Evolutionary conservation across 2,329 filamentous ascomycete genomes (phyloP).

Genomic region (Xylaria sp.): DNA sequence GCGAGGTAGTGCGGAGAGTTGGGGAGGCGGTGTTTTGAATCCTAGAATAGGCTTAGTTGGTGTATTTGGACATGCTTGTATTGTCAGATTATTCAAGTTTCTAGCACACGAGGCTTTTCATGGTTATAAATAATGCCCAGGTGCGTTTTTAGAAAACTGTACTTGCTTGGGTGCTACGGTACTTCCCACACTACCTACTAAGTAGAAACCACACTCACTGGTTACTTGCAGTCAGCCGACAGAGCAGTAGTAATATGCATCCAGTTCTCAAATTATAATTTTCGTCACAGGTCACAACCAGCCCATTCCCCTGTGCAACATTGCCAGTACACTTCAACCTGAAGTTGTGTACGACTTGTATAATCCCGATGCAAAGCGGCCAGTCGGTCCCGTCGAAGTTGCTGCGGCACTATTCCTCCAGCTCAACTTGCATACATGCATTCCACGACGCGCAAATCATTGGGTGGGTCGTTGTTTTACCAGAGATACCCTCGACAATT

Average conservation of each 20-base stretch:
- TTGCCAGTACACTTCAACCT: not conserved
- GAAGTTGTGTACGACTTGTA: not conserved
- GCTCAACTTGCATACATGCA: not conserved
- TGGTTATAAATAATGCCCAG: no score
- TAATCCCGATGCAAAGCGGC: no score
- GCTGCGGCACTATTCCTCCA: not conserved
- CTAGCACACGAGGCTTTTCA: no score
- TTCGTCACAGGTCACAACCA: not conserved
- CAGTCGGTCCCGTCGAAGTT: not conserved
- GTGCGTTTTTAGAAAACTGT: not conserved
- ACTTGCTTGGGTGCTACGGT: not conserved
- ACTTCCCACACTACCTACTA: not conserved
- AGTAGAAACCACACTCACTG: no score
- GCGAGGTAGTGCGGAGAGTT: not conserved
- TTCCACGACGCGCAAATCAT: not conserved
- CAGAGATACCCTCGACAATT: slow-evolving; percentile 78
- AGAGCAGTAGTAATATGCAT: not conserved
- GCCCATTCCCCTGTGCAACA: not conserved
- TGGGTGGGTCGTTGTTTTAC: slow-evolving; percentile 52
- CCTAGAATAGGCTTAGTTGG: not conserved
- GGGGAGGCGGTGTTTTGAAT: not conserved
- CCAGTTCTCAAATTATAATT: not conserved
- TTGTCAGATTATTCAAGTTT: no score
- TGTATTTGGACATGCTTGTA: not conserved
- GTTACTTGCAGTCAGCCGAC: not conserved